phyloP scores from a whole-genome alignment of 2,329 filamentous ascomycete genomes.

The Rugonectria rugulosa region DNA sequence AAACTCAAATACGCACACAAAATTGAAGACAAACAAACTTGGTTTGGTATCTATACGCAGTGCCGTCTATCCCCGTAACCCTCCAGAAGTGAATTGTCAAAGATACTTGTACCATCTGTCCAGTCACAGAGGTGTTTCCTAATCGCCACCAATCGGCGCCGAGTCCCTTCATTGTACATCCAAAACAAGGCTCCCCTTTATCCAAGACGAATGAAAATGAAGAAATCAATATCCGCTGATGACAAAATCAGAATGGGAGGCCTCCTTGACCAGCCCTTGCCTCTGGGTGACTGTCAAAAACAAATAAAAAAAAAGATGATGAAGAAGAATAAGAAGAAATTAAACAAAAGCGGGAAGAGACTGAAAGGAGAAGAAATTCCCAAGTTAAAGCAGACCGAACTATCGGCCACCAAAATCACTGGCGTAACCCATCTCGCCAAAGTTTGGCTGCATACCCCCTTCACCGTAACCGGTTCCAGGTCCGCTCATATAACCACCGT shows the following conservation, averaged over 20 bases:
- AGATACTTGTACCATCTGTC: conserved; percentile 21
- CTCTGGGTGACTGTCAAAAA: neutral
- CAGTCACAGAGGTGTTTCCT: conserved; percentile 18
- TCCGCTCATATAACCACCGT: conserved; percentile 71
- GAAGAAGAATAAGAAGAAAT: conserved; percentile 8
- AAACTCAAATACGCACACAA: too few relatives aligned
- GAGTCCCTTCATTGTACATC: conserved; percentile 21
- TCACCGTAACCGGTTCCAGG: conserved; percentile 67
- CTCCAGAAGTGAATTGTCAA: conserved; percentile 19
- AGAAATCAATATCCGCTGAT: conserved; percentile 22
- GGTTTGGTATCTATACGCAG: conserved; percentile 42
- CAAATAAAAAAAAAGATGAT: conserved; percentile 8
- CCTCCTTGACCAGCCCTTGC: conserved; percentile 6
- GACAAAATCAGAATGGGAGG: conserved; percentile 13
- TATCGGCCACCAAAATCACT: conserved; percentile 39
- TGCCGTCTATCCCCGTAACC: conserved; percentile 38
- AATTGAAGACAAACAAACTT: conserved; percentile 29
- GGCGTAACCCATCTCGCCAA: conserved; percentile 45
- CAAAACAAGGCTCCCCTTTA: neutral
- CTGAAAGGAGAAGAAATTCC: neutral
- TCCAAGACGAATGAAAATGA: conserved; percentile 10
- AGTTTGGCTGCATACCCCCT: conserved; percentile 63
- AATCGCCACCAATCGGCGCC: conserved; percentile 26
- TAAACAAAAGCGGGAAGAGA: conserved; percentile 3
- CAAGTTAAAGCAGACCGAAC: neutral